Evolutionary conservation across 2,329 filamentous ascomycete genomes (phyloP).

Genomic region (Aspergillus fumigatiaffinis): DNA sequence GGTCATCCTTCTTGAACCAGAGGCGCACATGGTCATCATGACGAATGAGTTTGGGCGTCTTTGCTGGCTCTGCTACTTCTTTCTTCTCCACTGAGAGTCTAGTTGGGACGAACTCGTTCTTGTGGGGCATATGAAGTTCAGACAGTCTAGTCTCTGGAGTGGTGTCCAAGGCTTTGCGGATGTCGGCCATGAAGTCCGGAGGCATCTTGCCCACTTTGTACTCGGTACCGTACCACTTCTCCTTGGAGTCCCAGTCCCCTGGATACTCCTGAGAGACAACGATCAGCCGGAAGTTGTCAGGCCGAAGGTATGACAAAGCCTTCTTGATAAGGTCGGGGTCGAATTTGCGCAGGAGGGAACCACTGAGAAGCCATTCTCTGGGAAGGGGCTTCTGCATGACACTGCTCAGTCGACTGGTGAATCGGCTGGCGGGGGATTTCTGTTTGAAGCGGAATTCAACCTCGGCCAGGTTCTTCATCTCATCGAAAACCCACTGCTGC

Average conservation of each 20-base stretch:
- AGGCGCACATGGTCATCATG: constrained; percentile 76
- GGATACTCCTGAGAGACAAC: constrained; percentile 80
- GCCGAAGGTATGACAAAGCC: constrained; percentile 68
- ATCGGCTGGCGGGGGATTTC: constrained; percentile 83
- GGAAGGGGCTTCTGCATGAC: constrained; percentile 90
- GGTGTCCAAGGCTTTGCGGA: constrained; percentile 61
- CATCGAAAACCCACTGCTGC: constrained; percentile 89
- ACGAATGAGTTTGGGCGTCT: constrained; percentile 75
- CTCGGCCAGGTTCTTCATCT: constrained; percentile 84
- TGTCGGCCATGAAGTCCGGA: constrained; percentile 65
- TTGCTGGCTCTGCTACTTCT: constrained; percentile 70
- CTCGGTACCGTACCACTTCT: constrained; percentile 98
- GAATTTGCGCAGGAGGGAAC: constrained; percentile 73
- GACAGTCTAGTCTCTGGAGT: constrained; percentile 57
- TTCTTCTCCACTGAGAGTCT: constrained; percentile 94
- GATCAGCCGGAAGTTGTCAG: constrained; percentile 84
- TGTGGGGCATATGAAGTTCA: constrained; percentile 80
- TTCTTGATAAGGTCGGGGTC: constrained; percentile 71
- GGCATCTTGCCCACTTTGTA: constrained; percentile 81
- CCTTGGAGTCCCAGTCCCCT: constrained; percentile 78
- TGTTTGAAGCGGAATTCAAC: constrained; percentile 95
- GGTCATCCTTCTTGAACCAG: constrained; percentile 99
- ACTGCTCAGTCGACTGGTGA: constrained; percentile 78
- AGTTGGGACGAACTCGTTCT: constrained; percentile 93
- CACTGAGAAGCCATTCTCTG: constrained; percentile 82